Evolutionary conservation across 192 early-diverging fungal genomes (phyloP).

Genomic region (Diversispora eburnea): DNA sequence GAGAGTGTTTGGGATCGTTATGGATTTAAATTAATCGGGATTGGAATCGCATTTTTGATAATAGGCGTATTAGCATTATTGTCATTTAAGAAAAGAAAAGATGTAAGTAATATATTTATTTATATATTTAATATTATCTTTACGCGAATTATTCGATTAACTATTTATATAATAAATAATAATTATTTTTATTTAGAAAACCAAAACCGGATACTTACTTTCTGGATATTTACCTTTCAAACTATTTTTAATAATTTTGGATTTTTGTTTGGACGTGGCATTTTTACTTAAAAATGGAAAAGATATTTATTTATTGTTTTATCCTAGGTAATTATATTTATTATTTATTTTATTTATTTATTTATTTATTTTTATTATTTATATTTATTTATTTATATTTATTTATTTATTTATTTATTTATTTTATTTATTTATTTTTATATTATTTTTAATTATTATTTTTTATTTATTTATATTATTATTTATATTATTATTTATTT

Average conservation of each 20-base stretch:
- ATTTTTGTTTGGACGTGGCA: neutral
- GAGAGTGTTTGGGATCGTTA: constrained; percentile 6
- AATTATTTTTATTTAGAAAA: neutral
- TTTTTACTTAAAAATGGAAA: neutral
- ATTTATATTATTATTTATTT: neutral
- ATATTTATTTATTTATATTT: neutral
- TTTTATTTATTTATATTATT: neutral
- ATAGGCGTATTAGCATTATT: neutral
- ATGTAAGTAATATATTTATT: constrained; percentile 1
- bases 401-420: neutral
- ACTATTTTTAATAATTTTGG: constrained; percentile 6
- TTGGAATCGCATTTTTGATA: neutral
- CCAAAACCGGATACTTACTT: too few species aligned
- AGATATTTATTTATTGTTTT: neutral
- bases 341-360: neutral
- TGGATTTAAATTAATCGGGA: neutral
- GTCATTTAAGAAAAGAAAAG: neutral
- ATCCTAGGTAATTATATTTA: constrained; percentile 1
- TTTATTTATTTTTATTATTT: neutral
- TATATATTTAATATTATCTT: neutral
- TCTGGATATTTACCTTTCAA: constrained; percentile 7
- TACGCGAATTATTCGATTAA: too few species aligned
- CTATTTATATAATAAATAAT: too few species aligned
- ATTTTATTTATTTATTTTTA: neutral
- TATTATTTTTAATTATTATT: neutral